Base-by-base conservation (phyloP, 2,329 filamentous ascomycete species). In the Diaporthe sp. region DNA sequence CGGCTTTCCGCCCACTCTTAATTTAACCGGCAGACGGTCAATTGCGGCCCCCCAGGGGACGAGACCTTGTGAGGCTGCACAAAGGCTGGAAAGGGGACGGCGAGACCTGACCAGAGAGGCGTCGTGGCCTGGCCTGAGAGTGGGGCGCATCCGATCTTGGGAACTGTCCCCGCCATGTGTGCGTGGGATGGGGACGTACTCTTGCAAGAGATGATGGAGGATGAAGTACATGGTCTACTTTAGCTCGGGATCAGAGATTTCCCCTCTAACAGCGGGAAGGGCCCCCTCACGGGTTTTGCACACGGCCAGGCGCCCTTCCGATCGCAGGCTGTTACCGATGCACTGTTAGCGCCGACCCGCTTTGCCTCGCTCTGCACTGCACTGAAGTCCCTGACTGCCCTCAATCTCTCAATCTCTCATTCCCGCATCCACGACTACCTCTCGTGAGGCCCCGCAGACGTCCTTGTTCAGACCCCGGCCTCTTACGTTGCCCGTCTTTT, bases 241-340 rank as follows among this genome's bases (percentile, higher is more conserved):
- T 52, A 52, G 64, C 30, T 28, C 64, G 45, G 64, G 45, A 40
- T 67, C 45, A 67, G 64, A 67, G 64, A 67, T 67, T 67, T 67
- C 45, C 45, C 64, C 33, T 28, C 64, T 68, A 68, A 68, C 64
- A 54, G 47, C 64, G 30, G 64, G 61, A 40, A 68, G 47, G 64
- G 64, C 10, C 45, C 30, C 45, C 30, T 35, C 22, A 67, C 61
- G 45, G 61, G 12, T 3, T 52, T 35, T 38, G n/a, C 45, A 38
- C 33, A n/a, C 61, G 64, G 64, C 64, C 64, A 68, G 47, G 64
- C 64, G 47, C 64, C 64, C 47, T 68, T 68, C 64, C 64, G 64
- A 67, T 45, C 22, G 47, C 64, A 67, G 22, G 33, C 61, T 67
- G 61, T 67, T 67, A 67, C 61, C 42, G 45, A 22, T 50, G 30